Percentiles rank a stretch among this genome's conserved stretches.
These are phyloP conservation scores for Populus deltoides DNA, from an alignment of 345 rosid genomes.

Conservation along the genomic window DNA sequence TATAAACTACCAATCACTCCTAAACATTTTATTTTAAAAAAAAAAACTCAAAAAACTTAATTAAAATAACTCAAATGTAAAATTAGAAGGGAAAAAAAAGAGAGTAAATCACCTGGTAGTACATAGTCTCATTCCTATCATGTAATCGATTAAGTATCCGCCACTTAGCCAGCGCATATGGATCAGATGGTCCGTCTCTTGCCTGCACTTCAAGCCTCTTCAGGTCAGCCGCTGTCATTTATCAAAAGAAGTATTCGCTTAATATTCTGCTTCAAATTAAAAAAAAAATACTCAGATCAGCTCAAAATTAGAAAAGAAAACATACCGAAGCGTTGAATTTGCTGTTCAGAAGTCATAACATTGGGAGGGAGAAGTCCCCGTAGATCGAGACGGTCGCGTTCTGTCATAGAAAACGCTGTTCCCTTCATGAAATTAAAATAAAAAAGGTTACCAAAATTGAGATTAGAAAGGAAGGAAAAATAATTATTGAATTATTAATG, in stretches of 20 bases:
- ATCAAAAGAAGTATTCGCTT: not conserved
- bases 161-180: conserved; percentile 91
- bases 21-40: not conserved
- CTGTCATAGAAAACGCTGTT: conserved; percentile 92
- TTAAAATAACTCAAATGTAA: not conserved
- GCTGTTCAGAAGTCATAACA: conserved; percentile 81
- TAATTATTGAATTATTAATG: not conserved
- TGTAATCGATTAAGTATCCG: conserved; percentile 92
- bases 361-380: conserved; percentile 96
- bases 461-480: not conserved
- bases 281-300: not conserved
- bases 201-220: conserved; percentile 91
- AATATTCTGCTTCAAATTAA: not conserved
- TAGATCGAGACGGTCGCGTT: conserved; percentile 90
- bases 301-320: conserved; percentile 3
- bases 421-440: conserved; percentile 36
- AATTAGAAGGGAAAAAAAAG: not conserved
- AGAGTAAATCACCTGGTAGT: conserved; percentile 53
- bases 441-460: not conserved
- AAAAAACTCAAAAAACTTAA: not conserved
- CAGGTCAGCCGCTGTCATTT: conserved; percentile 69
- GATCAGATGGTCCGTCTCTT: conserved; percentile 93
- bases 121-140: conserved; percentile 96
- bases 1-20: not conserved
- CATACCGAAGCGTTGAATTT: conserved; percentile 88